A percentile compares a stretch with the other conserved stretches of the same genome.
Evolutionary conservation across 768 basidiomycete genomes (phyloP).

Genomic region (Phaeotremella skinneri): DNA sequence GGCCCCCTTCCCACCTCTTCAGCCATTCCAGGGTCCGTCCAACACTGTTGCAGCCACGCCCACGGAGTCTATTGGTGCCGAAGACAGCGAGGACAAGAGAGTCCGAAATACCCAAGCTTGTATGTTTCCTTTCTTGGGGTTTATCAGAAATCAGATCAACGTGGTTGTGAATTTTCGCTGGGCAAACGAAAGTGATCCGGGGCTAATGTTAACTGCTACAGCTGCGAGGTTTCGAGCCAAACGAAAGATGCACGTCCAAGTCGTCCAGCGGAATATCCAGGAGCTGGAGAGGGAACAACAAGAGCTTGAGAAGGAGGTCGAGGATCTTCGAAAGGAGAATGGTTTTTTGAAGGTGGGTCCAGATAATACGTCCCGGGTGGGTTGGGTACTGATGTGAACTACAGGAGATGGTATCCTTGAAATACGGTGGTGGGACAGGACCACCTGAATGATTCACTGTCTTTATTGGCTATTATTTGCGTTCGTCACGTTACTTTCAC

Average conservation of each 20-base stretch:
- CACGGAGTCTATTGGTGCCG: conserved; percentile 4
- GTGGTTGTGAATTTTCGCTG: neutral
- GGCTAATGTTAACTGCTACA: conserved; percentile 9
- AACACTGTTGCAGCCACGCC: neutral
- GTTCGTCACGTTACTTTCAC: neutral
- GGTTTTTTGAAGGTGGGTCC: conserved; percentile 28
- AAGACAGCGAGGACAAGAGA: conserved; percentile 26
- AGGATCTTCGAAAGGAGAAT: conserved; percentile 26
- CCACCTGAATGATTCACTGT: neutral
- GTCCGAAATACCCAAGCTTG: conserved; percentile 29
- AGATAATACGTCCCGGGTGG: neutral
- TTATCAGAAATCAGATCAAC: neutral
- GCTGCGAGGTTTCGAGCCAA: conserved; percentile 36
- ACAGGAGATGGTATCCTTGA: neutral
- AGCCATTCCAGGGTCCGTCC: conserved; percentile 8
- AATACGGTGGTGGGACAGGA: neutral
- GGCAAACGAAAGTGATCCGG: neutral
- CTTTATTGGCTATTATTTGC: neutral
- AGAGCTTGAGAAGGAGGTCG: conserved; percentile 19
- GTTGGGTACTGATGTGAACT: neutral
- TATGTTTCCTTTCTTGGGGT: conserved; percentile 6
- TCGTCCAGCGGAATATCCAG: conserved; percentile 16
- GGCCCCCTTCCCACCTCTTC: neutral
- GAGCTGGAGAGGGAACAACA: conserved; percentile 24
- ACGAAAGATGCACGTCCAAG: conserved; percentile 18